Evolutionary conservation across 2,329 filamentous ascomycete genomes (phyloP), one percentile per base, ranked within the genome.

Genomic region (Venturia nashicola): DNA sequence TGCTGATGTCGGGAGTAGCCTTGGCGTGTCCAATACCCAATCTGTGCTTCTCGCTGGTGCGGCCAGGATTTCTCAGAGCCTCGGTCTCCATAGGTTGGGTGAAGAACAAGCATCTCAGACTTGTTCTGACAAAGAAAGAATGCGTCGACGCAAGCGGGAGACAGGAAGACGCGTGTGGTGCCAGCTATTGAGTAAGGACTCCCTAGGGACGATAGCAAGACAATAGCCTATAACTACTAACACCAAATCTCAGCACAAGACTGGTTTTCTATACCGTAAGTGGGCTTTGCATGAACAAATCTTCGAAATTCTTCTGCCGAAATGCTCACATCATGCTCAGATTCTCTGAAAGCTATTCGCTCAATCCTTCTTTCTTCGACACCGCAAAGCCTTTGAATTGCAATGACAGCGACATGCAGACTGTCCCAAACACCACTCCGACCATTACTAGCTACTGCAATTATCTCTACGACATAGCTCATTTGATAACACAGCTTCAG

Each of bases 1-100:
- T 51, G 46, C 46, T 51, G 23, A 51, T 9, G 8, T 27, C 7
- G 27, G 11, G 20, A 5, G 8, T 14, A 51, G 46, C 27, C 72
- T 81, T 0, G 80, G 79, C 1, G 77, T 76, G 32, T 78, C 78
- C 7, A 80, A 79, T 66, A 76, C 76, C 51, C 79, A 79, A 65
- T 76, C 74, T 4, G 76, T 79, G 1, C 72, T 78, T 23, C 72
- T 80, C 9, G 76, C 76, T 2, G 74, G 77, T 0, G 79, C 76
- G 2, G 70, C 77, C 6, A 73, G 78, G 8, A 79, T 82, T 54
- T 79, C 78, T 2, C 78, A 79, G 68, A 75, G 76, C 0, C 70
- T 82, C 0, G 79, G 77, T 0, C 69, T 82, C 3, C 78, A 82
- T 62, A 71, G 74, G 32, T 70, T 79, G 2, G 68, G 67, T 0